Evolutionary conservation across 2,329 filamentous ascomycete genomes (phyloP), one percentile per base, ranked within the genome.

Genomic region (Colletotrichum acutatum): DNA sequence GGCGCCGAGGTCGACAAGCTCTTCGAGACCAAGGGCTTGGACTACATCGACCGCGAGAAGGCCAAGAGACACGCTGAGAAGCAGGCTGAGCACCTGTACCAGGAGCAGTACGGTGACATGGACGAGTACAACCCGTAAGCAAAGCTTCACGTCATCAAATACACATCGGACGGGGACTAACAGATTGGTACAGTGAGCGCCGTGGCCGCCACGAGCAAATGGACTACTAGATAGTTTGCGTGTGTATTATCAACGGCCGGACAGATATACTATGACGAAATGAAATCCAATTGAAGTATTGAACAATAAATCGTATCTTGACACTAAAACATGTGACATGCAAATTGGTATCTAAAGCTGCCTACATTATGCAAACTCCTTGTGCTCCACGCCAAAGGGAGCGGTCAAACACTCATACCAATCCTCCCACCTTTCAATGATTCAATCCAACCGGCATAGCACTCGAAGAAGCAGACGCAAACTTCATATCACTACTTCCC

Each of bases 1-100:
- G 93, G 90, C 60, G 92, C 89, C 74, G 93, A 95, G 84, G 88
- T 94, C 78, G 93, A 96, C 86, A 93, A 91, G 84, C 88, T 95
- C 37, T 87, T 89, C 77, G 94, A 93, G 86, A 91, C 89, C 77
- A 92, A 92, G 86, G 91, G 91, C n/a, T 81, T 90, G 75, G 88
- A 92, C 81, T 86, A 84, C 73, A 77, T 88, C 73, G 90, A 92
- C 82, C 82, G 83, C 74, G 86, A 91, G 81, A 84, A 86, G 81
- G 90, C 90, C 71, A 89, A 90, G 81, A 84, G 86, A 76, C 87
- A 91, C 70, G 90, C 90, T 66, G 86, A 87, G 82, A 77, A 88
- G 82, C 87, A 90, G 78, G 90, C 87, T 54, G 83, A 90, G 81
- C 76, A 87, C 53, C 83, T 92, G 79, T 93, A 93, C 79, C 88